Evolutionary conservation across 495 filamentous ascomycete species (phyloP).

Genomic region (Xylaria venustula): DNA sequence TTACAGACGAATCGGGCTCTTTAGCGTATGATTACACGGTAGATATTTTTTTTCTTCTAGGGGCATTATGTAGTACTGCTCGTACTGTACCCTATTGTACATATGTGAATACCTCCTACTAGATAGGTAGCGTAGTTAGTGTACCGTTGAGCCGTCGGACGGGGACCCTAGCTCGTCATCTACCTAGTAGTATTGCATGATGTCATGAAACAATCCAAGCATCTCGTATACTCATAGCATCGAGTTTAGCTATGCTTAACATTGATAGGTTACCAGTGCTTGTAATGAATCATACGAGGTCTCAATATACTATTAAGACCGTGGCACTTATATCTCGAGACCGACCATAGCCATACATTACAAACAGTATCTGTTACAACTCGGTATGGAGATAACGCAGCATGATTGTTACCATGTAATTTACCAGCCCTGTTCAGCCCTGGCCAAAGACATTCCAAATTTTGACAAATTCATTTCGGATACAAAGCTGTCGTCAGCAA

Average conservation of each 20-base stretch:
- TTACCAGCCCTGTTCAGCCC: background rate
- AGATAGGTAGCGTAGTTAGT: background rate
- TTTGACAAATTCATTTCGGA: conserved; percentile 12
- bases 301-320: no score
- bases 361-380: no score
- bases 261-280: no score
- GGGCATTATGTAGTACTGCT: no score
- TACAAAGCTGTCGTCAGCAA: conserved; percentile 3
- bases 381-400: background rate
- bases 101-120: background rate
- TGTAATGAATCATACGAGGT: no score
- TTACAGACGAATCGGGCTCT: background rate
- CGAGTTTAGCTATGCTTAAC: no score
- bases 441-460: conserved; percentile 2
- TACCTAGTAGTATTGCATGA: conserved; percentile 1
- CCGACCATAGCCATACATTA: no score
- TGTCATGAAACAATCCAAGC: conserved; percentile 1
- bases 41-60: no score
- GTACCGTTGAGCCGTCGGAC: no score
- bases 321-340: background rate
- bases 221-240: background rate
- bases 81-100: background rate
- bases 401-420: conserved; percentile 6
- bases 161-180: background rate
- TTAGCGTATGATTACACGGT: background rate